These are phyloP conservation scores for Pseudoneurospora amorphoporcata DNA, from an alignment of 495 filamentous ascomycete genomes.

Conservation along the genomic window DNA sequence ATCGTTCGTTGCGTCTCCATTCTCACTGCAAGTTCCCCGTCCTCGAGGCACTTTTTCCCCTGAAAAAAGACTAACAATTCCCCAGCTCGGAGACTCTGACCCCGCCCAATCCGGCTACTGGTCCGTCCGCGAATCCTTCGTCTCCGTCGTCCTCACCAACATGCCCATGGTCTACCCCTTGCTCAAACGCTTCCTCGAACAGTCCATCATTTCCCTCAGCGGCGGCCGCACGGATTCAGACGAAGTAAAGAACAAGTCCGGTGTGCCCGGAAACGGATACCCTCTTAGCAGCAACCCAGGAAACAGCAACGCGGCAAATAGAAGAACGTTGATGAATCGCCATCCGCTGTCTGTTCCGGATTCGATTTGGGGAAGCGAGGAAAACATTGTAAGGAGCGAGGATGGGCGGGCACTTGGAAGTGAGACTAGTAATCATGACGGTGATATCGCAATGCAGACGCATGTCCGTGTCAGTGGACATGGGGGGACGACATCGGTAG, in stretches of 20 bases:
- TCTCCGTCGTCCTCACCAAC: conserved; percentile 50
- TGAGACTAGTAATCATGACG: background rate
- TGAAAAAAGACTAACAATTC: no score
- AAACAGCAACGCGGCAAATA: no score
- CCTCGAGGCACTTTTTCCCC: background rate
- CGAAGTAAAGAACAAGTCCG: no score
- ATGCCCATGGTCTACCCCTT: conserved; percentile 51
- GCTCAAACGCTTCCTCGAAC: conserved; percentile 20
- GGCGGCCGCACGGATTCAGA: background rate
- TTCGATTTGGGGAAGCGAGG: conserved; percentile 29
- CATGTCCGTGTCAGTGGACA: background rate
- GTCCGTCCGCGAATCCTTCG: conserved; percentile 55
- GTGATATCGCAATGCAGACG: background rate
- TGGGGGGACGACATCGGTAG: background rate
- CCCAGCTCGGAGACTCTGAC: conserved; percentile 31
- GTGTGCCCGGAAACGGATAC: no score
- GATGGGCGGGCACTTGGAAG: background rate
- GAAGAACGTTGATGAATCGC: no score
- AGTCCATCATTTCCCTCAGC: conserved; percentile 12
- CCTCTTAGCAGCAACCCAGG: no score
- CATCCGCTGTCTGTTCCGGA: background rate
- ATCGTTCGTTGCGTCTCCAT: conserved; percentile 51
- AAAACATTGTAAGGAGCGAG: conserved; percentile 25
- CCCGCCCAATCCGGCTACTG: conserved; percentile 46
- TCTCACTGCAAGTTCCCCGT: conserved; percentile 33